Evolutionary conservation across 2,329 filamentous ascomycete species (phyloP), one percentile per base, ranked within the genome.

Genomic region (Diaporthe longicolla): DNA sequence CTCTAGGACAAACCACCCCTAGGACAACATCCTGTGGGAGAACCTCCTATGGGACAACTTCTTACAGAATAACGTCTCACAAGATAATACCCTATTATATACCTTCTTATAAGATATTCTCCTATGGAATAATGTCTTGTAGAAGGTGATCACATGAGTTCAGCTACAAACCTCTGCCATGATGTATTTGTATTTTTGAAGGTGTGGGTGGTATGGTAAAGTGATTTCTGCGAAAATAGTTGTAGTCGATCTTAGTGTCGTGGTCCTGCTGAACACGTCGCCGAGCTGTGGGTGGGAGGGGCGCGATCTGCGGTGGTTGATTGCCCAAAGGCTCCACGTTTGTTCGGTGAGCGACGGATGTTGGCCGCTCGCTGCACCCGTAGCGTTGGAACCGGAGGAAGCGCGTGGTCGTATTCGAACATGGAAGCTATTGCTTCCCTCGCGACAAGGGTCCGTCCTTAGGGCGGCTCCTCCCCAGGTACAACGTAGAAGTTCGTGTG

Each of bases 311-410:
- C 63, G 13, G 2, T 48, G 24, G 26, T 48, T 32, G 40, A 65
- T 48, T 65, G 59, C 3, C 24, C 59, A 48, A 26, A 21, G 32
- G 63, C 24, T 19, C 61, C 63, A 52, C 21, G 63, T 1, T 52
- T 48, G 63, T 1, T 66, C 63, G 63, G 63, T 66, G 63, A 54
- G 63, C 63, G 48, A 54, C 63, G 63, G 63, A 68, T 68, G 21
- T 68, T 68, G 63, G 15, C 63, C 63, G 63, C 32, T 52, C 40
- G 59, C 40, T 65, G 24, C 19, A 65, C 32, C 59, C 40, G 40
- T 17, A 48, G 58, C n/a, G 37, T 63, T 63, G 37, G 37, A 15
- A 45, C 8, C 45, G 63, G 48, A 68, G 48, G 63, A 52, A 29
- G 29, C 29, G 48, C n/a, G 15, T 68, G 43, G 63, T 68, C 63